Evolutionary conservation across 1,284 basidiomycete genomes (phyloP).

Genomic region (Cryptococcus sp.): DNA sequence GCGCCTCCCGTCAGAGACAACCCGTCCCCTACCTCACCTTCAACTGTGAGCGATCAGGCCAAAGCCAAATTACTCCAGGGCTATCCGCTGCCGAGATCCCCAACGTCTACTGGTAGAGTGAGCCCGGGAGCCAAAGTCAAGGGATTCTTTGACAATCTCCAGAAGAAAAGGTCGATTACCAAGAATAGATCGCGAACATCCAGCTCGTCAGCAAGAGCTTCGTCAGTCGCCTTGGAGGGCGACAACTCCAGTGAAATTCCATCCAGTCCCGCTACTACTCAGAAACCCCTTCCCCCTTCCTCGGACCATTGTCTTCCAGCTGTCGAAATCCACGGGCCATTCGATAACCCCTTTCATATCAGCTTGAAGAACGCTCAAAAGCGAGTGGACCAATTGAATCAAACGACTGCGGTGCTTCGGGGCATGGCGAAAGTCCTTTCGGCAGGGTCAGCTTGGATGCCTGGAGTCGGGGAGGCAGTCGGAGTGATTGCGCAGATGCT

Average conservation of each 20-base stretch:
- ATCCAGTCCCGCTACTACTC: not conserved
- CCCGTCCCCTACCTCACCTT: conserved; percentile 1
- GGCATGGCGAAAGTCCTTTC: conserved; percentile 11
- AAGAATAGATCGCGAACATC: not conserved
- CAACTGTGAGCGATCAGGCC: not conserved
- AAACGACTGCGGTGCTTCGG: conserved; percentile 15
- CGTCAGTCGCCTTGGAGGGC: too few species aligned
- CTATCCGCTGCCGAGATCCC: not conserved
- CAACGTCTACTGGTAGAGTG: conserved; percentile 6
- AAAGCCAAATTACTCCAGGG: conserved; percentile 2
- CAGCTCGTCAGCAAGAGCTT: too few species aligned
- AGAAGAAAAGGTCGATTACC: conserved; percentile 11
- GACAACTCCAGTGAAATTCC: too few species aligned
- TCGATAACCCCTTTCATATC: conserved; percentile 6
- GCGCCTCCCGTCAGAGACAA: conserved; percentile 7
- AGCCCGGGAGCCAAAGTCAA: conserved; percentile 9
- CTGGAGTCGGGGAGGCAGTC: conserved; percentile 28
- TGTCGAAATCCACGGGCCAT: not conserved
- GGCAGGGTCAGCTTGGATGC: conserved; percentile 16
- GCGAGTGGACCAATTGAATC: conserved; percentile 19
- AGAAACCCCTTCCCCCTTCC: not conserved
- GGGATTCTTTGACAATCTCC: conserved; percentile 12
- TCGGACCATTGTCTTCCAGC: not conserved
- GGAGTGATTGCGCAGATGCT: conserved; percentile 25
- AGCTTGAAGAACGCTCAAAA: conserved; percentile 19